Conservation (phyloP, 2,329 filamentous ascomycete species). For the Sporothrix luriei region DNA sequence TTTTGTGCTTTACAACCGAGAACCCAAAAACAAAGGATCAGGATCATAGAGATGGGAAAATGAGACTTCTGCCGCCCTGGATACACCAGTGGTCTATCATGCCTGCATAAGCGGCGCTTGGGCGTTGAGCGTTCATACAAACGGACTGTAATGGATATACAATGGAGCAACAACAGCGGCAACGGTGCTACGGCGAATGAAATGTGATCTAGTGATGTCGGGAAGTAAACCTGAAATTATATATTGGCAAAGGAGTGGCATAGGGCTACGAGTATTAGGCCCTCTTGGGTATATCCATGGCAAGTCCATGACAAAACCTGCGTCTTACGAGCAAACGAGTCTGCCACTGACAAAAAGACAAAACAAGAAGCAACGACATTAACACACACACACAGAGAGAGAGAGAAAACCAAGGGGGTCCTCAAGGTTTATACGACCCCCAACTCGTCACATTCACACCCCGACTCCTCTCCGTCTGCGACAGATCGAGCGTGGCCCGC, state of each 20-base stretch:
- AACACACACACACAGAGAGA: not conserved
- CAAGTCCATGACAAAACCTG: not conserved
- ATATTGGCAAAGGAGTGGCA: constrained; percentile 11
- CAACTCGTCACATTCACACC: constrained; percentile 34
- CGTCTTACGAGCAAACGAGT: not conserved
- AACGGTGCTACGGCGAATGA: too few relatives aligned
- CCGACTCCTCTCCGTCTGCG: constrained; percentile 24
- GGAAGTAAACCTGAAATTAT: not conserved
- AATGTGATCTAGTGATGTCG: too few relatives aligned
- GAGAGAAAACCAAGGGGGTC: not conserved
- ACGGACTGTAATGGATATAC: not conserved
- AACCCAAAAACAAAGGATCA: not conserved
- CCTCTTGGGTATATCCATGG: constrained; percentile 4
- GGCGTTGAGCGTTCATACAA: not conserved
- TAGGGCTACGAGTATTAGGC: not conserved
- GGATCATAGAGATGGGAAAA: not conserved
- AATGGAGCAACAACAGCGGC: not conserved
- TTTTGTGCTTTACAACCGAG: not conserved
- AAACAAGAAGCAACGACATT: not conserved
- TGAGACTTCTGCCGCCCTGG: not conserved
- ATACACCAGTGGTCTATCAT: not conserved
- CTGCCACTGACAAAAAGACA: not conserved
- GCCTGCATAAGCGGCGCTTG: constrained; percentile 20
- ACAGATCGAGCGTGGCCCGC: constrained; percentile 32
- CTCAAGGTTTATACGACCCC: constrained; percentile 29